A percentile compares a stretch with the other conserved stretches of the same genome.
These are phyloP conservation scores for Calvatia gigantea DNA, from an alignment of 768 basidiomycete species.

Conservation along the genomic window DNA sequence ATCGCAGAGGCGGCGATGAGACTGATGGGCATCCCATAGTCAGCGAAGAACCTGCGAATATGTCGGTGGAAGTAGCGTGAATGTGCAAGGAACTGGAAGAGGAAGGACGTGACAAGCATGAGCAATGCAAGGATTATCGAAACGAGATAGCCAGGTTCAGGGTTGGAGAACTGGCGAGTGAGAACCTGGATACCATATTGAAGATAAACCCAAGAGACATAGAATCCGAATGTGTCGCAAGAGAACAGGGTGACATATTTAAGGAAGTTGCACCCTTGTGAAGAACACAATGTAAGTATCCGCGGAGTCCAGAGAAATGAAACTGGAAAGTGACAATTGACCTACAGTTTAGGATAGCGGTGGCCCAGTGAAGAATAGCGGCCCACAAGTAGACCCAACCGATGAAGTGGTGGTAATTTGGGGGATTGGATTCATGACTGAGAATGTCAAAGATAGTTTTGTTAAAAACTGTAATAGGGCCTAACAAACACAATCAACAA, in stretches of 20 bases:
- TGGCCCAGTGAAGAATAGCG: slow-evolving; percentile 81
- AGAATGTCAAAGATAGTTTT: slow-evolving; percentile 84
- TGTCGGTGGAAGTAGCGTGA: slow-evolving; percentile 70
- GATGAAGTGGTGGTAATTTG: slow-evolving; percentile 80
- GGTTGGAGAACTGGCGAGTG: slow-evolving; percentile 59
- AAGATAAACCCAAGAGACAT: slow-evolving; percentile 86
- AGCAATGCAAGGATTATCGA: slow-evolving; percentile 72
- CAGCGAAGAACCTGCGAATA: slow-evolving; percentile 70
- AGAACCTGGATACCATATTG: slow-evolving; percentile 88
- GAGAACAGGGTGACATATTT: slow-evolving; percentile 87
- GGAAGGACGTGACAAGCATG: slow-evolving; percentile 72
- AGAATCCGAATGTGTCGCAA: slow-evolving; percentile 92
- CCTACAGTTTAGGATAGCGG: slow-evolving; percentile 74
- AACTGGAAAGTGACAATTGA: background rate
- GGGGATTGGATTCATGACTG: slow-evolving; percentile 49
- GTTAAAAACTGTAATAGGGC: slow-evolving; percentile 92
- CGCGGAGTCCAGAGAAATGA: background rate
- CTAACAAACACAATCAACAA: slow-evolving; percentile 33
- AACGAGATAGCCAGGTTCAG: slow-evolving; percentile 50
- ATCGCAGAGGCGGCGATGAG: slow-evolving; percentile 71
- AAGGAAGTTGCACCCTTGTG: slow-evolving; percentile 74
- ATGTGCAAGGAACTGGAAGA: slow-evolving; percentile 64
- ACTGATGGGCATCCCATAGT: slow-evolving; percentile 91
- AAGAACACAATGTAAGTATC: background rate
- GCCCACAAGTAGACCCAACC: slow-evolving; percentile 95